phyloP scores from a whole-genome alignment of 805 yeast genomes.

The Kodamaea leandrae region DNA sequence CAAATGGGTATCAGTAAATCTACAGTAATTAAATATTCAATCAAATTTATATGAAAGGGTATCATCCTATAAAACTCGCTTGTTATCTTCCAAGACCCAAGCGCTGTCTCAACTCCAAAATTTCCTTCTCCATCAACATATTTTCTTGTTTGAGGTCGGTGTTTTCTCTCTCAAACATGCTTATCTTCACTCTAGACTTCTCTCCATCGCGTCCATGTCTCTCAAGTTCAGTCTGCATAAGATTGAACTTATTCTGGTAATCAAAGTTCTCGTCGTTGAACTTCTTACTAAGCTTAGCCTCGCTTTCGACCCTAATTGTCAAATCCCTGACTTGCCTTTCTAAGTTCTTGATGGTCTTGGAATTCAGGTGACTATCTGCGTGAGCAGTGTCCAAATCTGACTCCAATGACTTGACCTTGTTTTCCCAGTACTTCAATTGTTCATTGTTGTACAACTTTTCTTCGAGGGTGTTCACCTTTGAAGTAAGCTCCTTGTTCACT shows the following conservation, averaged over 20 bases:
- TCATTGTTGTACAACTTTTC: conserved; percentile 47
- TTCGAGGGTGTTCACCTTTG: conserved; percentile 46
- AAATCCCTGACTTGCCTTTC: conserved; percentile 56
- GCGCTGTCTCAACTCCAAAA: conserved; percentile 52
- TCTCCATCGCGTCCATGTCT: conserved; percentile 36
- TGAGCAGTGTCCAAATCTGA: conserved; percentile 47
- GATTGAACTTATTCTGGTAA: conserved; percentile 49
- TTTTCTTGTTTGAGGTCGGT: conserved; percentile 53
- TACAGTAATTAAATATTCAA: no score
- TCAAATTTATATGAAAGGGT: no score
- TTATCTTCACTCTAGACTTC: conserved; percentile 44
- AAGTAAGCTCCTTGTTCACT: conserved; percentile 49
- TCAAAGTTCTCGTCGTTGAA: conserved; percentile 60
- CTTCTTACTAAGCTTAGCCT: conserved; percentile 46
- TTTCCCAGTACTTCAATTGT: conserved; percentile 61
- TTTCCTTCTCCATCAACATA: conserved; percentile 53
- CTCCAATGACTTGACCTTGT: conserved; percentile 53
- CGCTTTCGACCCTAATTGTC: conserved; percentile 50
- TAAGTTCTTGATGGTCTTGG: conserved; percentile 47
- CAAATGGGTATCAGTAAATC: no score
- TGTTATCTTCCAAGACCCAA: conserved; percentile 17
- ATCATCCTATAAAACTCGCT: no score
- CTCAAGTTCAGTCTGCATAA: conserved; percentile 38
- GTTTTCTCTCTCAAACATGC: conserved; percentile 55
- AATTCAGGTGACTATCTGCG: conserved; percentile 48